phyloP scores from a whole-genome alignment of 257 asterid species.

The Penstemon barbatus region DNA sequence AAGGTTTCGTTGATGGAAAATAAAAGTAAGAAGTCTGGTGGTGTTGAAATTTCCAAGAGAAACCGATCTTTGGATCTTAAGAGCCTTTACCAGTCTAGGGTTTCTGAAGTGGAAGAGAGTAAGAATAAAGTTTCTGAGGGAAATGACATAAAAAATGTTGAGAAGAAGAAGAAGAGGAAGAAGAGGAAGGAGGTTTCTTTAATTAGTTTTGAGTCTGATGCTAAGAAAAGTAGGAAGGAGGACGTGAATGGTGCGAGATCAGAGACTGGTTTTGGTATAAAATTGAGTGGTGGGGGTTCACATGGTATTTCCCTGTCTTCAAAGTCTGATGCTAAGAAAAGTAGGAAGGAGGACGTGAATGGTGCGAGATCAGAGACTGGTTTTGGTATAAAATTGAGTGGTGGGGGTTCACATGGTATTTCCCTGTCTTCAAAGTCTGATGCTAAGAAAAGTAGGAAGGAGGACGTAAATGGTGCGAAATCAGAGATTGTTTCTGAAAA shows the following conservation, averaged over 20 bases:
- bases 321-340: constrained; percentile 52
- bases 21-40: constrained; percentile 51
- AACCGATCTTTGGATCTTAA: constrained; percentile 85
- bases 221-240: constrained; percentile 63
- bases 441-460: constrained; percentile 47
- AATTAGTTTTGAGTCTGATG: constrained; percentile 51
- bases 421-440: constrained; percentile 51
- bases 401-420: constrained; percentile 45
- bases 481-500: constrained; percentile 28
- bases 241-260: constrained; percentile 38
- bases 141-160: constrained; percentile 40
- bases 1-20: constrained; percentile 60
- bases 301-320: constrained; percentile 55
- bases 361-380: constrained; percentile 41
- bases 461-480: constrained; percentile 32
- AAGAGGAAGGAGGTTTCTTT: constrained; percentile 53
- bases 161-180: constrained; percentile 64
- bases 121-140: constrained; percentile 38
- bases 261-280: constrained; percentile 39
- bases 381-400: constrained; percentile 34
- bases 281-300: constrained; percentile 35
- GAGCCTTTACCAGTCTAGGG: constrained; percentile 59
- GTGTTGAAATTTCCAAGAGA: constrained; percentile 60
- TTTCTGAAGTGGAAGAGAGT: constrained; percentile 40
- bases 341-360: constrained; percentile 51